Conservation (phyloP, 352 stramenopile species). For the Phytophthora uliginosa region DNA sequence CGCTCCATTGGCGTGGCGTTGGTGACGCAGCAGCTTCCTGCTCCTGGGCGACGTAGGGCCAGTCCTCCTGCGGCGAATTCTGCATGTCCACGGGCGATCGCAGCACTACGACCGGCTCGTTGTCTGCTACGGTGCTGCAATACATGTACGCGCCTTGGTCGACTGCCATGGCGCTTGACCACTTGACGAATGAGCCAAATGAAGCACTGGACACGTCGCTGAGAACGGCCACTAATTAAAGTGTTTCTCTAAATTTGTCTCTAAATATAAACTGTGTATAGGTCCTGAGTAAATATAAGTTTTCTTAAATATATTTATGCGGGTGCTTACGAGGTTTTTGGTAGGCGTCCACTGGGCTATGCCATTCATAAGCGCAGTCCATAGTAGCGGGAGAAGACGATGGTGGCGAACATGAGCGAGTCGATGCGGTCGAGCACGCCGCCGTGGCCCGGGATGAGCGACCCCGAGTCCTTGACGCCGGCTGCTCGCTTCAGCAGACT, state of each 20-base stretch:
- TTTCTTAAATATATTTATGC: too few species aligned
- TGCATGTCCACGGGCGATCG: slow-evolving; percentile 12
- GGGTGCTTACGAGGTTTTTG: too few species aligned
- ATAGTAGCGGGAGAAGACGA: slow-evolving; percentile 61
- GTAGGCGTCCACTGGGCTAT: too few species aligned
- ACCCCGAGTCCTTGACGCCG: slow-evolving; percentile 95
- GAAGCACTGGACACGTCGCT: background rate
- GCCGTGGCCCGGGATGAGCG: slow-evolving; percentile 96
- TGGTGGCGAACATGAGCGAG: slow-evolving; percentile 91
- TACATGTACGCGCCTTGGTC: slow-evolving; percentile 2
- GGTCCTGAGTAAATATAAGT: too few species aligned
- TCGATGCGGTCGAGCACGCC: slow-evolving; percentile 96
- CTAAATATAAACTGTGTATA: too few species aligned
- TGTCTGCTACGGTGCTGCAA: background rate
- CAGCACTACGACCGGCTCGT: background rate
- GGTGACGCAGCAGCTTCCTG: background rate
- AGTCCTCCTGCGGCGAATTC: slow-evolving; percentile 20
- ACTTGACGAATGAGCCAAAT: slow-evolving; percentile 16
- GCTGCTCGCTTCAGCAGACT: slow-evolving; percentile 97
- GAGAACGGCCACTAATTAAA: slow-evolving; percentile 6
- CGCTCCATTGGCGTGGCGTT: slow-evolving; percentile 11
- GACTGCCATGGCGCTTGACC: slow-evolving; percentile 10
- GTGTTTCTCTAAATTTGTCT: too few species aligned
- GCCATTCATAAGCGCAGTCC: slow-evolving; percentile 56
- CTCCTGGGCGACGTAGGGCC: slow-evolving; percentile 17